These are phyloP conservation scores for Xylariaceae sp. DNA, from an alignment of 2,329 filamentous ascomycete species.

Conservation along the genomic window DNA sequence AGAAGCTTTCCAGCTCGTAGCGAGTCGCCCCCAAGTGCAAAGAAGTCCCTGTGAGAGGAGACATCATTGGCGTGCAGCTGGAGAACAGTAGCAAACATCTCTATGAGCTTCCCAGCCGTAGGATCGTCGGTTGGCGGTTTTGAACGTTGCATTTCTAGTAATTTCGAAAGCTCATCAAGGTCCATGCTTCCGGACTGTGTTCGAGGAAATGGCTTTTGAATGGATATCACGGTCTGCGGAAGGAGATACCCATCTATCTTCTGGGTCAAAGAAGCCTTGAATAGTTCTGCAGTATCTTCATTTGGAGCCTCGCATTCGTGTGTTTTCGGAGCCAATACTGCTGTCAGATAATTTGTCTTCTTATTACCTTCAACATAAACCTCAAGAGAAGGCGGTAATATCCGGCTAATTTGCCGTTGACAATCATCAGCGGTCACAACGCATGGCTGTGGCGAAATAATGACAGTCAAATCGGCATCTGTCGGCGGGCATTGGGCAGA, in stretches of 20 bases:
- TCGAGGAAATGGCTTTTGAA: conserved; percentile 34
- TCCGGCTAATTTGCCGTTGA: conserved; percentile 1
- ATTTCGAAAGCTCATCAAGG: conserved; percentile 32
- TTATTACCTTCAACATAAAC: conserved; percentile 1
- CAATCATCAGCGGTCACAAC: conserved; percentile 23
- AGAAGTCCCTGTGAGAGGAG: conserved; percentile 41
- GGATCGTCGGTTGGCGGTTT: conserved; percentile 4
- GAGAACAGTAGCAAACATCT: conserved; percentile 44
- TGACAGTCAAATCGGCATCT: conserved; percentile 41
- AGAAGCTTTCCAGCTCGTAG: conserved; percentile 50
- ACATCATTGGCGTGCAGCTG: conserved; percentile 36
- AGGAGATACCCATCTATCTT: conserved; percentile 33
- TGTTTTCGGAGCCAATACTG: conserved; percentile 2
- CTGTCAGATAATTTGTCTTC: conserved; percentile 1
- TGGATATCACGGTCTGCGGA: conserved; percentile 33
- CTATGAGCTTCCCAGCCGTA: conserved; percentile 37
- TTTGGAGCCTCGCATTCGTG: background rate
- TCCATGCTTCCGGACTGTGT: conserved; percentile 32
- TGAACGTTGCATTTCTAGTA: conserved; percentile 23
- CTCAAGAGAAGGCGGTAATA: background rate
- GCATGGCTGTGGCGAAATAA: conserved; percentile 37
- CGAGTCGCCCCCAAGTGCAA: conserved; percentile 49
- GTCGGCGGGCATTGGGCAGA: conserved; percentile 45
- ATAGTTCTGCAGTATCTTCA: conserved; percentile 1
- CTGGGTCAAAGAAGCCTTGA: conserved; percentile 14